Evolutionary conservation across 2,329 filamentous ascomycete genomes (phyloP).

Genomic region (Periconia sp.): DNA sequence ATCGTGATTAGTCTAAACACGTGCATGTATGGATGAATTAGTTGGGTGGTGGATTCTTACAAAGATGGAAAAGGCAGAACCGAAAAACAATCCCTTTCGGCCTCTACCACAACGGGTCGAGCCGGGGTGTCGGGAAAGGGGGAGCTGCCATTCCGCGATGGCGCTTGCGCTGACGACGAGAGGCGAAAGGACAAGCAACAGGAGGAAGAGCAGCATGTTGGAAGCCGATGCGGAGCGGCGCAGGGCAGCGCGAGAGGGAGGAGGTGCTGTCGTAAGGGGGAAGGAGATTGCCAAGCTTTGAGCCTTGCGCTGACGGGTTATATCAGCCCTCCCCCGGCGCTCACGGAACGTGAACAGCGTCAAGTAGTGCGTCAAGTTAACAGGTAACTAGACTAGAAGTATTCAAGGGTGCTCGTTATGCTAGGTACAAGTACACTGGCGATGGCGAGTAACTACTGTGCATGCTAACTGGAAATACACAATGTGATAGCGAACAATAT

Average conservation of each 20-base stretch:
- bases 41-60: not conserved
- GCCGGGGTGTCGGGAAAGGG: slow-evolving; percentile 5
- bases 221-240: not conserved
- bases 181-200: slow-evolving; percentile 1
- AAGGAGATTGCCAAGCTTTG: not conserved
- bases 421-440: too few relatives aligned
- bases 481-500: too few relatives aligned
- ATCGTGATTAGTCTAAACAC: not conserved
- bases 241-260: not conserved
- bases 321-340: not conserved
- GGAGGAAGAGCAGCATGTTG: slow-evolving; percentile 5
- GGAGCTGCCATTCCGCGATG: slow-evolving; percentile 10
- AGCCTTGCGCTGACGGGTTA: not conserved
- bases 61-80: slow-evolving; percentile 6
- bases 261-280: not conserved
- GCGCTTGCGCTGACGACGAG: slow-evolving; percentile 1
- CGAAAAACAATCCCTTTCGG: slow-evolving; percentile 2
- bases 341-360: not conserved
- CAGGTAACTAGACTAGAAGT: not conserved
- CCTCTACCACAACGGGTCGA: slow-evolving; percentile 7
- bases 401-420: not conserved
- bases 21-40: not conserved
- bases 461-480: too few relatives aligned
- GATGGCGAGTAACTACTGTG: too few relatives aligned
- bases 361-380: not conserved